These are phyloP conservation scores for Tothia fuscella DNA, from an alignment of 2,329 filamentous ascomycete genomes.

Conservation along the genomic window DNA sequence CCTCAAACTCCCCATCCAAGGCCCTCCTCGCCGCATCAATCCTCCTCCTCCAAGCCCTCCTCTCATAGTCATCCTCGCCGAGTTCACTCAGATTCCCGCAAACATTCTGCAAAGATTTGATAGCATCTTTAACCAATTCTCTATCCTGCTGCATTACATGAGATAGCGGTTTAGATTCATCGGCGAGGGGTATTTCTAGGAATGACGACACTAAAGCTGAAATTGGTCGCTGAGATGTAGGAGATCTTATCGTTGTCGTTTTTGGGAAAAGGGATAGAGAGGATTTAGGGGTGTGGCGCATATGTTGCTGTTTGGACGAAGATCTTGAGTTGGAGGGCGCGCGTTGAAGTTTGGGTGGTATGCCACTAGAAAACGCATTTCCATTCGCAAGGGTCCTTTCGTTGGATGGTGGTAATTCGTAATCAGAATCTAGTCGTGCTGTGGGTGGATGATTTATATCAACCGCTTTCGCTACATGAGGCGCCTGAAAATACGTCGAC, in stretches of 20 bases:
- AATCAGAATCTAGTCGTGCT: background rate
- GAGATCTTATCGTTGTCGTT: background rate
- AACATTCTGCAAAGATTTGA: slow-evolving; percentile 3
- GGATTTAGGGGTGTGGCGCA: background rate
- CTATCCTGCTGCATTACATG: slow-evolving; percentile 2
- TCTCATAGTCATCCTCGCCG: background rate
- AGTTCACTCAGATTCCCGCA: background rate
- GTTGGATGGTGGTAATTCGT: too few species aligned
- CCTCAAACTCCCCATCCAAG: too few species aligned
- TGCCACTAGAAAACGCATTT: too few species aligned
- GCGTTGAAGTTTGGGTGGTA: too few species aligned
- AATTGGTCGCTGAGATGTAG: background rate
- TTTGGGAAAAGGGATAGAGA: background rate
- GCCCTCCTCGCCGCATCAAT: slow-evolving; percentile 7
- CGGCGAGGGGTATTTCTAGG: background rate
- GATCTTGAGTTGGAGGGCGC: too few species aligned
- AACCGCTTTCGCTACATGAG: background rate
- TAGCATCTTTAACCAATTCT: slow-evolving; percentile 6
- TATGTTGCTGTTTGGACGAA: too few species aligned
- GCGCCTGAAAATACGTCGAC: background rate
- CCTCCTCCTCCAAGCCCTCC: slow-evolving; percentile 3
- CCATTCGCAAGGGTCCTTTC: too few species aligned
- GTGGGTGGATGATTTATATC: too few species aligned
- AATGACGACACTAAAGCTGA: background rate
- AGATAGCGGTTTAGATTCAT: too few species aligned